Conservation (phyloP, 768 basidiomycete species). For the Tephrocybe sp. region DNA sequence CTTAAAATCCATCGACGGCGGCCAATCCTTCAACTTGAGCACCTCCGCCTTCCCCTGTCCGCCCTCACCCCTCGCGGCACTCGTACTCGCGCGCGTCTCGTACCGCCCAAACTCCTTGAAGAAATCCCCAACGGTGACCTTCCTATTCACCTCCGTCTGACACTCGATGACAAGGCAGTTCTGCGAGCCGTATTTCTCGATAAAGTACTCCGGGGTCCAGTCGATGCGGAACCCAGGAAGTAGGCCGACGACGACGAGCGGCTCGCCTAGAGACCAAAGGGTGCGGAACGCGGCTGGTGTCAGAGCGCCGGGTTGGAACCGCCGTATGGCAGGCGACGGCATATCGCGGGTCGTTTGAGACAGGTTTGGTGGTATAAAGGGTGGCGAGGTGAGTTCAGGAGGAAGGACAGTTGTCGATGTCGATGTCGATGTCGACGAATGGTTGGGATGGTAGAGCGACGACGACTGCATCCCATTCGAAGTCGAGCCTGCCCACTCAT, state of each 20-base stretch:
- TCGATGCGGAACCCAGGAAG: slow-evolving; percentile 56
- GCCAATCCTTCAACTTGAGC: slow-evolving; percentile 73
- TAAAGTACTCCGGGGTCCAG: slow-evolving; percentile 87
- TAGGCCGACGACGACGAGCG: slow-evolving; percentile 73
- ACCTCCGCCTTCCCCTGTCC: neutral
- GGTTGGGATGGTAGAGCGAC: neutral
- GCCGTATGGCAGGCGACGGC: slow-evolving; percentile 43
- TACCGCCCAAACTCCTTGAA: slow-evolving; percentile 76
- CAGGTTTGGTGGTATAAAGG: slow-evolving; percentile 18
- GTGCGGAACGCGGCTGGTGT: slow-evolving; percentile 58
- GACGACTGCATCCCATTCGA: no score
- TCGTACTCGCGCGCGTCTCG: slow-evolving; percentile 44
- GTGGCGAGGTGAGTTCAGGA: neutral
- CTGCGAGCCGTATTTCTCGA: slow-evolving; percentile 60
- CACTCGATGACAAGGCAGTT: slow-evolving; percentile 78
- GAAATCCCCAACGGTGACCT: slow-evolving; percentile 72
- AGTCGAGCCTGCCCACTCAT: no score
- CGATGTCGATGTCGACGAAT: neutral
- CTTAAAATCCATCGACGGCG: slow-evolving; percentile 82
- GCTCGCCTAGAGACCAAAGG: slow-evolving; percentile 73
- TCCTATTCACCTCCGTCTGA: slow-evolving; percentile 63
- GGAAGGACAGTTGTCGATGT: neutral
- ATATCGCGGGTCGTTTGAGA: slow-evolving; percentile 26
- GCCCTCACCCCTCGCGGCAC: slow-evolving; percentile 68
- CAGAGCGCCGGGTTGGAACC: slow-evolving; percentile 46